Evolutionary conservation across 192 early-diverging fungal species (phyloP), one percentile per base, ranked within the genome.

Genomic region (Powellomyces hirtus): DNA sequence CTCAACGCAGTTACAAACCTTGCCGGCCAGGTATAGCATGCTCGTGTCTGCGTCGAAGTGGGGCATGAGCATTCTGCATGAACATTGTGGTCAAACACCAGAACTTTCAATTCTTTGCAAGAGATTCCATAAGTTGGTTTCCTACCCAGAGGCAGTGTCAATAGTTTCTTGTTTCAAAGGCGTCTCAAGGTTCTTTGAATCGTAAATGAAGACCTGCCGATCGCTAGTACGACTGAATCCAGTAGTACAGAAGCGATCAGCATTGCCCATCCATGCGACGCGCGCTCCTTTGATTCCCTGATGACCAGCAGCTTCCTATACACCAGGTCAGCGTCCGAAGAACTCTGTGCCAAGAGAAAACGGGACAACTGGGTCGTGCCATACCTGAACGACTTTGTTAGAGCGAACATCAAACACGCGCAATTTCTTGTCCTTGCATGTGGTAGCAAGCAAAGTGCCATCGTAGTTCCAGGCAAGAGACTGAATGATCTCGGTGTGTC

Each of bases 251-350:
- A 99, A 73, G 7, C 92, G 87, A 45, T 87, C 81, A 8, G 79
- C 78, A 49, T 88, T 81, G 46, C 96, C 95, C 68, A 99, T 79
- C 91, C 94, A 94, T 1, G 84, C 86, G 30, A 94, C 92, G 51
- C 97, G 89, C 18, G 94, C 92, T 5, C 96, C 97, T 84, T 99
- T 99, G 81, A 98, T 81, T 42, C 97, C 97, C 70, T 90, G 89
- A 81, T 99, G 97, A n/a, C 92, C 88, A 31, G 66, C 71, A 4
- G 86, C 88, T 80, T 96, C 87, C 77, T 86, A 65, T 58, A 73
- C 11, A 13, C 10, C 40, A 42, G 11, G n/a, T 13, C 40, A 42
- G 40, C n/a, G n/a, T n/a, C n/a, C n/a, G n/a, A n/a, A n/a, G n/a
- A n/a, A n/a, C n/a, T n/a, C n/a, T n/a, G n/a, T n/a, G n/a, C n/a